Conservation (phyloP, 2,329 filamentous ascomycete species). For the Torrubiella hemipterigena region DNA sequence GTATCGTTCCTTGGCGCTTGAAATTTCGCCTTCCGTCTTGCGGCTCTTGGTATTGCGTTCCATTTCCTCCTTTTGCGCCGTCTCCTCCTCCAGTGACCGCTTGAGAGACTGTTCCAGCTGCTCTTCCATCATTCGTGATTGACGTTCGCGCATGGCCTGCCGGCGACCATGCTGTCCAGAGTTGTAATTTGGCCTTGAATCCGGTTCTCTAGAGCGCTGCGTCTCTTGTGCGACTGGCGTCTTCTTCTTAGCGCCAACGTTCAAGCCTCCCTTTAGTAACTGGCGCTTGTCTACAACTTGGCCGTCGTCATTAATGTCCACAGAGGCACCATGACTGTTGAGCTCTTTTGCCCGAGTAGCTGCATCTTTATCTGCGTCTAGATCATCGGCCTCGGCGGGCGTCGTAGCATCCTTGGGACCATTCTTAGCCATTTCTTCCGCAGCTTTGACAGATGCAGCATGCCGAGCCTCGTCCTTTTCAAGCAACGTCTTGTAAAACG, state of each 20-base stretch:
- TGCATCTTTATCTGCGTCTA: conserved; percentile 38
- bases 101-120: conserved; percentile 66
- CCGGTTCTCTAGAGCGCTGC: too few species aligned
- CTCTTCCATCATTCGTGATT: conserved; percentile 67
- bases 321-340: conserved; percentile 45
- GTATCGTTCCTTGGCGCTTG: conserved; percentile 68
- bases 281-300: conserved; percentile 79
- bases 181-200: conserved; percentile 10
- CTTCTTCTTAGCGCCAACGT: conserved; percentile 55
- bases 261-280: conserved; percentile 63
- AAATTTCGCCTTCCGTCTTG: conserved; percentile 67
- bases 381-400: conserved; percentile 15
- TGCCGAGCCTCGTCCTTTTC: conserved; percentile 59
- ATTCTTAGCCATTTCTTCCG: conserved; percentile 38
- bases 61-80: conserved; percentile 49
- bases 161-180: conserved; percentile 32
- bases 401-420: conserved; percentile 13
- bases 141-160: conserved; percentile 60
- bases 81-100: conserved; percentile 55
- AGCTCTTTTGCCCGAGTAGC: conserved; percentile 56
- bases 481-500: conserved; percentile 66
- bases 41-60: conserved; percentile 60
- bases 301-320: conserved; percentile 70
- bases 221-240: conserved; percentile 19
- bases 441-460: conserved; percentile 56